Conservation (phyloP, 2,329 filamentous ascomycete genomes). For the Hypoxylon sp. region DNA sequence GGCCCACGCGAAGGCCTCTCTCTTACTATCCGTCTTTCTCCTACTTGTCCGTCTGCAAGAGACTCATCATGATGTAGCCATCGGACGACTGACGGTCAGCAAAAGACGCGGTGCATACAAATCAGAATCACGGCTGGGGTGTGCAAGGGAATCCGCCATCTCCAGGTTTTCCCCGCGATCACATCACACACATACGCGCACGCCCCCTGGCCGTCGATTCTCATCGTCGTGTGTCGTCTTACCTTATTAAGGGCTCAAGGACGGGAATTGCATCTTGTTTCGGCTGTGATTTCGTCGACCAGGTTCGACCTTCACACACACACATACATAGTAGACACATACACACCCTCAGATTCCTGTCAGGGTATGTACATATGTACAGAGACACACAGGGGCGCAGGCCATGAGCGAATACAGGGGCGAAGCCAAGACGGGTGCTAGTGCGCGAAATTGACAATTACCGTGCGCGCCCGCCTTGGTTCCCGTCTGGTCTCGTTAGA, state of each 20-base stretch:
- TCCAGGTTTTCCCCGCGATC: constrained; percentile 37
- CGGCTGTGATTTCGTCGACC: constrained; percentile 15
- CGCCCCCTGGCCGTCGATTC: constrained; percentile 4
- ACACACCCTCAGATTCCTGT: too few relatives aligned
- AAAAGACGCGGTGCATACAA: constrained; percentile 11
- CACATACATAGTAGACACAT: too few relatives aligned
- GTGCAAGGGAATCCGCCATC: constrained; percentile 11
- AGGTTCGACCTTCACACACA: background rate
- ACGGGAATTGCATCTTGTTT: constrained; percentile 16
- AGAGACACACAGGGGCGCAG: constrained; percentile 9
- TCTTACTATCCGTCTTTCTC: background rate
- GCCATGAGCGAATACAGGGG: constrained; percentile 13
- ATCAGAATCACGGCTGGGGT: constrained; percentile 18
- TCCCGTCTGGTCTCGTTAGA: constrained; percentile 24
- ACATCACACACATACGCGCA: constrained; percentile 11
- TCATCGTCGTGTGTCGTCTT: constrained; percentile 37
- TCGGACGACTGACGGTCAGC: constrained; percentile 22
- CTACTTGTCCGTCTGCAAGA: constrained; percentile 25
- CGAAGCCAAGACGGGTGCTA: constrained; percentile 38
- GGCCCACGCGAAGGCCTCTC: constrained; percentile 4
- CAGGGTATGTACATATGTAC: too few relatives aligned
- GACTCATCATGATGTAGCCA: constrained; percentile 2
- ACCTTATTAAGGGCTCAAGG: constrained; percentile 27
- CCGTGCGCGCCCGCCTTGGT: constrained; percentile 23
- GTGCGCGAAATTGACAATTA: constrained; percentile 29